Conservation (phyloP, 805 yeast genomes). For the Tetrapisispora phaffii region DNA sequence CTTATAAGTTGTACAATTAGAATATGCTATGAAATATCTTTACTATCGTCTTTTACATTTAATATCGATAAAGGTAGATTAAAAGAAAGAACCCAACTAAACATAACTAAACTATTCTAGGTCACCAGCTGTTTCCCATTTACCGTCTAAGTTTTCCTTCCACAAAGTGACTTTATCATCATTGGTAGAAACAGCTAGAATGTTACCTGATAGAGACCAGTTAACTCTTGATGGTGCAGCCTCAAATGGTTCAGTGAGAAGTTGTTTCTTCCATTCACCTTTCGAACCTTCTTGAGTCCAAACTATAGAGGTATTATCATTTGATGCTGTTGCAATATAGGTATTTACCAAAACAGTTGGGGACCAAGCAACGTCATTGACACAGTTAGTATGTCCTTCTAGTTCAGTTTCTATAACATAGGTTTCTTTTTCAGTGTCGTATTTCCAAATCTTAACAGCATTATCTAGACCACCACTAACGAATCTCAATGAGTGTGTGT, state of each 20-base stretch:
- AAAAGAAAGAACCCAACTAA: no score
- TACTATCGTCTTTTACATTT: not conserved
- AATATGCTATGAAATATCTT: not conserved
- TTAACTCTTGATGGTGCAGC: conserved; percentile 93
- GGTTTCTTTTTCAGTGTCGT: conserved; percentile 40
- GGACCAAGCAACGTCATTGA: conserved; percentile 93
- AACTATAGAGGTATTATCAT: conserved; percentile 80
- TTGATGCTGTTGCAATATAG: conserved; percentile 88
- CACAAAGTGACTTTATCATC: conserved; percentile 87
- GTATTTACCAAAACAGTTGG: conserved; percentile 74
- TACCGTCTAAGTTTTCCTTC: conserved; percentile 83
- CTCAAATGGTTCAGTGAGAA: conserved; percentile 74
- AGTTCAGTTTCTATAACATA: conserved; percentile 63
- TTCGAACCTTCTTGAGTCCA: conserved; percentile 70
- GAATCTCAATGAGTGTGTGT: conserved; percentile 48
- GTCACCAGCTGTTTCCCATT: conserved; percentile 90
- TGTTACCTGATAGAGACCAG: conserved; percentile 89
- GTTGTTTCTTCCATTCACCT: conserved; percentile 64
- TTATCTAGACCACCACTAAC: conserved; percentile 91
- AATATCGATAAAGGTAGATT: not conserved
- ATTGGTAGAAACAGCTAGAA: conserved; percentile 85
- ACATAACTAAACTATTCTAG: conserved; percentile 37
- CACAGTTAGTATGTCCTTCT: conserved; percentile 90
- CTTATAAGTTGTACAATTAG: not conserved
- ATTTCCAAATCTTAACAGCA: conserved; percentile 78